Percentiles rank a stretch among this genome's conserved stretches.
Conservation (phyloP, 495 filamentous ascomycete species). For the Lasiosphaeris hirsuta region DNA sequence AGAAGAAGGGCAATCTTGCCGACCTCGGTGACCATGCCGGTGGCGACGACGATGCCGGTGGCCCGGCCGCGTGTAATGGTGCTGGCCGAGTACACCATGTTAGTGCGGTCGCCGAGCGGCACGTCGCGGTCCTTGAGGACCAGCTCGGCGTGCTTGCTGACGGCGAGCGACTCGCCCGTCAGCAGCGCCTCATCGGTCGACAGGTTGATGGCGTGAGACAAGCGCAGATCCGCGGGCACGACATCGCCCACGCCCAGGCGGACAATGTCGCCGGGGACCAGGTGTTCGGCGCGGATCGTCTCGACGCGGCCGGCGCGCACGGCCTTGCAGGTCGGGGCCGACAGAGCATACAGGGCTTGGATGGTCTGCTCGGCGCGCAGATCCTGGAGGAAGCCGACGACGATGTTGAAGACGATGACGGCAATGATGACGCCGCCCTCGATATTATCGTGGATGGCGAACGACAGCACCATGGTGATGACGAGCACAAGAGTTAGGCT, state of each 20-base stretch:
- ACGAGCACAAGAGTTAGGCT: slow-evolving; percentile 55
- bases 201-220: slow-evolving; percentile 78
- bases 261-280: slow-evolving; percentile 78
- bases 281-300: slow-evolving; percentile 58
- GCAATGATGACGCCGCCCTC: slow-evolving; percentile 80
- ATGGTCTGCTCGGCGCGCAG: slow-evolving; percentile 86
- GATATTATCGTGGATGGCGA: slow-evolving; percentile 74
- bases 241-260: slow-evolving; percentile 78
- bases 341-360: slow-evolving; percentile 71
- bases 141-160: slow-evolving; percentile 37
- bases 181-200: slow-evolving; percentile 38
- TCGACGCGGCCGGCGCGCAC: slow-evolving; percentile 63
- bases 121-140: slow-evolving; percentile 41
- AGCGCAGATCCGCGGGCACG: slow-evolving; percentile 68
- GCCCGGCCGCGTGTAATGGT: slow-evolving; percentile 65
- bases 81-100: slow-evolving; percentile 67
- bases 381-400: slow-evolving; percentile 71
- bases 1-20: slow-evolving; percentile 72
- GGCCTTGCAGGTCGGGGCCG: slow-evolving; percentile 73
- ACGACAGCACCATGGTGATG: slow-evolving; percentile 79
- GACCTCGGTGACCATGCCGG: slow-evolving; percentile 80
- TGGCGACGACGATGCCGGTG: slow-evolving; percentile 59
- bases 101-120: slow-evolving; percentile 61
- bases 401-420: slow-evolving; percentile 80
- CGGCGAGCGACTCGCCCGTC: slow-evolving; percentile 65